A percentile compares a stretch with the other conserved stretches of the same genome.
Conservation (phyloP, 2,329 filamentous ascomycete genomes). For the Pseudocercospora fuligena region DNA sequence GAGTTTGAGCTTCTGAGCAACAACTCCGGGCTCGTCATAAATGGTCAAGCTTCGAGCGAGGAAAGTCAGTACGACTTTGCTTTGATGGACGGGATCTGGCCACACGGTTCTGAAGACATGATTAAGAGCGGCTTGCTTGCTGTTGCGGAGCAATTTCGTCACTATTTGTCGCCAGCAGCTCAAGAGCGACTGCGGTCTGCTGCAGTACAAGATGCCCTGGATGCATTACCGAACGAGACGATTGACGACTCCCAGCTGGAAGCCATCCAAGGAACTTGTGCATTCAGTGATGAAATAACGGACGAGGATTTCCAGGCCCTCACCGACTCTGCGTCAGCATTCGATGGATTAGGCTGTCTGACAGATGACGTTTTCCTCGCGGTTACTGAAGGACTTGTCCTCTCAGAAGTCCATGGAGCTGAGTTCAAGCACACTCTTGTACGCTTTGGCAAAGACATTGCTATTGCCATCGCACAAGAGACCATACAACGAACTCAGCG, state of each 20-base stretch:
- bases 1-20: conserved; percentile 74
- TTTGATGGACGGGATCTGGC: conserved; percentile 41
- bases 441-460: conserved; percentile 74
- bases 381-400: conserved; percentile 55
- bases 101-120: conserved; percentile 29
- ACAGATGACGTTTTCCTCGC: conserved; percentile 58
- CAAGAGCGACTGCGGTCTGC: conserved; percentile 24
- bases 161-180: conserved; percentile 22
- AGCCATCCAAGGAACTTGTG: conserved; percentile 76
- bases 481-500: conserved; percentile 73
- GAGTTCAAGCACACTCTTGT: conserved; percentile 61
- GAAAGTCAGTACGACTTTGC: conserved; percentile 8
- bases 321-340: conserved; percentile 69
- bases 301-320: conserved; percentile 79
- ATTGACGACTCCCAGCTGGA: conserved; percentile 72
- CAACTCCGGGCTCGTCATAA: conserved; percentile 54
- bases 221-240: conserved; percentile 18
- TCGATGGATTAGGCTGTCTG: conserved; percentile 59
- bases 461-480: conserved; percentile 80
- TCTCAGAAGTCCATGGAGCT: conserved; percentile 42
- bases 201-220: conserved; percentile 24
- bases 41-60: not conserved
- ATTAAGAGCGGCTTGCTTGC: conserved; percentile 32
- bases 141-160: conserved; percentile 26
- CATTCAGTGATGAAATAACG: conserved; percentile 77